Evolutionary conservation across 2,329 filamentous ascomycete genomes (phyloP).

Genomic region (Ambrosiella beaveri): DNA sequence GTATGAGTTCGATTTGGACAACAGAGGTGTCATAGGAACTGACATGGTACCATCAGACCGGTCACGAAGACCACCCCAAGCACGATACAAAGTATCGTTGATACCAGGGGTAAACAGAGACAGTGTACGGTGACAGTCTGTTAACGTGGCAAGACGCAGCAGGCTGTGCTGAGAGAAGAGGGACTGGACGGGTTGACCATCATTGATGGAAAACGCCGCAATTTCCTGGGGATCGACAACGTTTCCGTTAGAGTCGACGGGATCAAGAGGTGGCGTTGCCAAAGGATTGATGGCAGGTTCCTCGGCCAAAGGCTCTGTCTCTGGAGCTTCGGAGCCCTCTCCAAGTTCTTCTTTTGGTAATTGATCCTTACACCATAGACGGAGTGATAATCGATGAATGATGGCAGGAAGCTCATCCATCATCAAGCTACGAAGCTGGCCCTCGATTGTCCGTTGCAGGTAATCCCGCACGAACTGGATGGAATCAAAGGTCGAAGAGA

Average conservation of each 20-base stretch:
- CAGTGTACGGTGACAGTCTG: constrained; percentile 74
- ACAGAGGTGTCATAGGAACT: constrained; percentile 26
- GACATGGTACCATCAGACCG: constrained; percentile 37
- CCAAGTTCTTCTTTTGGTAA: constrained; percentile 40
- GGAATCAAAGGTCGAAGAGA: constrained; percentile 96
- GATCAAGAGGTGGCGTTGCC: constrained; percentile 61
- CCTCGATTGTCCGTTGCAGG: constrained; percentile 88
- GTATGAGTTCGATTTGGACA: constrained; percentile 48
- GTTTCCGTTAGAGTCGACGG: constrained; percentile 66
- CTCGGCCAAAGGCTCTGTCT: constrained; percentile 22
- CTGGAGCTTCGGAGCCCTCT: constrained; percentile 20
- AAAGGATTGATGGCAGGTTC: constrained; percentile 62
- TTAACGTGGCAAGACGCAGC: constrained; percentile 62
- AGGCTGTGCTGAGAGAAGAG: constrained; percentile 94
- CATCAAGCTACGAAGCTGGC: constrained; percentile 77
- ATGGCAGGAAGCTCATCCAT: constrained; percentile 97
- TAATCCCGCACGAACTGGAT: constrained; percentile 98
- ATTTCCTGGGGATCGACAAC: constrained; percentile 58
- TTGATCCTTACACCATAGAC: constrained; percentile 81
- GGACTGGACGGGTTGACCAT: constrained; percentile 64
- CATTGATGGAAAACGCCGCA: constrained; percentile 61
- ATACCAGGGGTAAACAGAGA: constrained; percentile 88
- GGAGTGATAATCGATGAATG: constrained; percentile 78
- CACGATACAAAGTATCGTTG: constrained; percentile 74
- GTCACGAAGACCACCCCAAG: constrained; percentile 71